A percentile compares a stretch with the other conserved stretches of the same genome.
Evolutionary conservation across 1,284 basidiomycete species (phyloP).

Genomic region (Pseudozyma tsukubaensis): DNA sequence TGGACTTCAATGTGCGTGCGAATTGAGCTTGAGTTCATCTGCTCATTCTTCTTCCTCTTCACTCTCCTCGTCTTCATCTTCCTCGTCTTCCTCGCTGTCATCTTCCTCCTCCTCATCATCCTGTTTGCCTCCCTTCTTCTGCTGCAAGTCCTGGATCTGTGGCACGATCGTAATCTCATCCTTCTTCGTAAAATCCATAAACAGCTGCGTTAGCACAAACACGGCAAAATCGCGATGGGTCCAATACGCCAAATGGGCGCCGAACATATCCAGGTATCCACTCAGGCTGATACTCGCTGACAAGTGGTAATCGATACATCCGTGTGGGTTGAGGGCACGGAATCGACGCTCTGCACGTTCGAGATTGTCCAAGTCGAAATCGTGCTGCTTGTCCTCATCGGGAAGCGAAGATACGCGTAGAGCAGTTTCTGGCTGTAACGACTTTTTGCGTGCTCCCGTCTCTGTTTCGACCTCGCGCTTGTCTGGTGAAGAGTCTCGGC

Average conservation of each 20-base stretch:
- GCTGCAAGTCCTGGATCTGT: slow-evolving; percentile 17
- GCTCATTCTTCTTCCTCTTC: background rate
- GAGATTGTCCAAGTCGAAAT: slow-evolving; percentile 35
- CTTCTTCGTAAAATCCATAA: slow-evolving; percentile 43
- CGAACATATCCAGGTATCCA: slow-evolving; percentile 59
- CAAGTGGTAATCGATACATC: slow-evolving; percentile 61
- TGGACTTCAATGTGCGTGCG: background rate
- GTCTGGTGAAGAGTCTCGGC: slow-evolving; percentile 4
- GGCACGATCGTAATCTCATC: slow-evolving; percentile 39
- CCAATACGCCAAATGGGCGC: slow-evolving; percentile 64
- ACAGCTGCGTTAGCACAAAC: slow-evolving; percentile 61
- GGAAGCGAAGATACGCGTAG: slow-evolving; percentile 10
- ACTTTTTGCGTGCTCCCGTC: slow-evolving; percentile 22
- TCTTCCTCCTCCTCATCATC: slow-evolving; percentile 58
- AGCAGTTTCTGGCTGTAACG: slow-evolving; percentile 21
- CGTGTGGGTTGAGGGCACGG: slow-evolving; percentile 64
- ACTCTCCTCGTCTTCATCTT: slow-evolving; percentile 1
- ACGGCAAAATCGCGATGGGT: slow-evolving; percentile 56
- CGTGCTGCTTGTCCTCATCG: slow-evolving; percentile 14
- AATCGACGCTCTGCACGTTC: slow-evolving; percentile 52
- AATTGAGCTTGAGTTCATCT: background rate
- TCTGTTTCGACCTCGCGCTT: slow-evolving; percentile 14
- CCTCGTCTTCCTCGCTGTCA: slow-evolving; percentile 8
- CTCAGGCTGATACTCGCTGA: slow-evolving; percentile 43
- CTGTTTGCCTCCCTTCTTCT: slow-evolving; percentile 28